These are phyloP conservation scores for Nitzschia palea DNA, from an alignment of 108 stramenopile species.

Conservation along the genomic window DNA sequence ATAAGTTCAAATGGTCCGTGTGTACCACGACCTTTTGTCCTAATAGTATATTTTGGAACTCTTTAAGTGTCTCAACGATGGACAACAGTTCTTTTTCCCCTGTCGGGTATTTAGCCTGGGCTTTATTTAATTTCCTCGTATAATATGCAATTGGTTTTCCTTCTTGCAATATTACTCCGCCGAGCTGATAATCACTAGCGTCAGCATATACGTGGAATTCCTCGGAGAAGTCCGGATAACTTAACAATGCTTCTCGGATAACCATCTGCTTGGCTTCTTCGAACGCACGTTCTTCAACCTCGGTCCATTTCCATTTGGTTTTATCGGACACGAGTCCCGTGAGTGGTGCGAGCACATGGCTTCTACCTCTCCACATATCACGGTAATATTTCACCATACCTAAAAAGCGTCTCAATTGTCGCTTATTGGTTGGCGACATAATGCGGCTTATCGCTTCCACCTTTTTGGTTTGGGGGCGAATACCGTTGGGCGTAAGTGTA, in stretches of 20 bases:
- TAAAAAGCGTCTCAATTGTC: slow-evolving; percentile 39
- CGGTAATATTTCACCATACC: slow-evolving; percentile 50
- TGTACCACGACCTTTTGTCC: slow-evolving; percentile 32
- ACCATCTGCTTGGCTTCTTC: slow-evolving; percentile 39
- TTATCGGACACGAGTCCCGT: slow-evolving; percentile 11
- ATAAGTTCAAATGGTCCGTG: slow-evolving; percentile 42
- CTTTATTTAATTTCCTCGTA: slow-evolving; percentile 25
- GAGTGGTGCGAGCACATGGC: slow-evolving; percentile 35
- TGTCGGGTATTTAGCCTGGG: neutral
- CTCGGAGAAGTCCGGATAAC: slow-evolving; percentile 45
- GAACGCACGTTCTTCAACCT: slow-evolving; percentile 42
- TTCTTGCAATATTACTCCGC: slow-evolving; percentile 42
- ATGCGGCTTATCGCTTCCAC: slow-evolving; percentile 38
- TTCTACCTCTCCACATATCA: slow-evolving; percentile 28
- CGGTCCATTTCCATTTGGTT: slow-evolving; percentile 2
- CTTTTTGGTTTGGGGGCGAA: slow-evolving; percentile 39
- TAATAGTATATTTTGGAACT: neutral
- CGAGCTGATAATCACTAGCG: slow-evolving; percentile 8
- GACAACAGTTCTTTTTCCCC: neutral
- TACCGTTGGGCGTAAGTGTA: slow-evolving; percentile 28
- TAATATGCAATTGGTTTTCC: neutral
- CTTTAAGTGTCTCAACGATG: neutral
- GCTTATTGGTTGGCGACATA: slow-evolving; percentile 10
- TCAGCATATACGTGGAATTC: neutral
- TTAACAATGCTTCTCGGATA: slow-evolving; percentile 33